phyloP scores from a whole-genome alignment of 1,139 yeast species.

The Wickerhamiella infanticola region DNA sequence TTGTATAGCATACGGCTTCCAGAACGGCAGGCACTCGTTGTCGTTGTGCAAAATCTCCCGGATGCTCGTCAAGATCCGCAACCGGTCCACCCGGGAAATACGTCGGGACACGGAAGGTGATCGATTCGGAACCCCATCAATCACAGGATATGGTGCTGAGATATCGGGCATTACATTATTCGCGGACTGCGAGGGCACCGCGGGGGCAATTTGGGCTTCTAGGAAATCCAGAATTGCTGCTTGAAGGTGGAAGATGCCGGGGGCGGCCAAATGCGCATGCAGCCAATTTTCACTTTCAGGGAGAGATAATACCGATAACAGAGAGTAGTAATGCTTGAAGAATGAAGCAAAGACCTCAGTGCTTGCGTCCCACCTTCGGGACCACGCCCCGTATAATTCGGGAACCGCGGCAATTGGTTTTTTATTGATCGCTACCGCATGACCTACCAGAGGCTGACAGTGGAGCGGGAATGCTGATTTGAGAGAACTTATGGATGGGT shows the following conservation, averaged over 20 bases:
- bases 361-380: constrained; percentile 41
- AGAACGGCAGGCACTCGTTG: constrained; percentile 20
- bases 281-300: constrained; percentile 11
- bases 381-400: constrained; percentile 62
- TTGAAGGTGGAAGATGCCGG: constrained; percentile 24
- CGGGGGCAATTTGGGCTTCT: constrained; percentile 19
- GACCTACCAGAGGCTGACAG: constrained; percentile 17
- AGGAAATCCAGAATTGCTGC: constrained; percentile 22
- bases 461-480: constrained; percentile 18
- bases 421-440: constrained; percentile 13
- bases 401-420: constrained; percentile 39
- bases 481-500: constrained; percentile 12
- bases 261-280: constrained; percentile 21
- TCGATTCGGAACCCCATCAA: background rate
- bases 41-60: constrained; percentile 26
- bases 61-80: constrained; percentile 20
- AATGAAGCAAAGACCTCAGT: constrained; percentile 54
- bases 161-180: background rate
- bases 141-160: background rate
- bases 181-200: constrained; percentile 2
- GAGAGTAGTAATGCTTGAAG: constrained; percentile 45
- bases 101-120: background rate
- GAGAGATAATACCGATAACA: constrained; percentile 19
- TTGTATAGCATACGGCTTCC: constrained; percentile 20
- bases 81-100: constrained; percentile 21